Percentiles rank a stretch among this genome's conserved stretches.
Conservation (phyloP, 1,284 basidiomycete species). For the Sporisorium reilianum region DNA sequence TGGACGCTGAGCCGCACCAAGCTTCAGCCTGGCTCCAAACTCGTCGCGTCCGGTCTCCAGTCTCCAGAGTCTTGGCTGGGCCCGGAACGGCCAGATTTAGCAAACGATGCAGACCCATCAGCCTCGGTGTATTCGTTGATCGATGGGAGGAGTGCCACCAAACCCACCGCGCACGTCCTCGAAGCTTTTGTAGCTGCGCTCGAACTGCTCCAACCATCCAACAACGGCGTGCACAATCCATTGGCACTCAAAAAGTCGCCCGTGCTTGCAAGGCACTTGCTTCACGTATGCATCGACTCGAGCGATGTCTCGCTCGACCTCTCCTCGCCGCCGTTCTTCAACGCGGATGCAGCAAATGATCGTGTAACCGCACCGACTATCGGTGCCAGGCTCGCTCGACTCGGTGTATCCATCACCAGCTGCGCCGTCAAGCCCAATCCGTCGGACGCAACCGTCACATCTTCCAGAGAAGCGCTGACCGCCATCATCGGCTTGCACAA, state of each 20-base stretch:
- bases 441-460: background rate
- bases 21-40: conserved; percentile 32
- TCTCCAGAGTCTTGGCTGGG: conserved; percentile 29
- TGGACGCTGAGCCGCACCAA: conserved; percentile 28
- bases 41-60: conserved; percentile 28
- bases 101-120: conserved; percentile 13
- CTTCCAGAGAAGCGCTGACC: conserved; percentile 29
- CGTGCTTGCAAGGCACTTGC: conserved; percentile 42
- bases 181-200: conserved; percentile 46
- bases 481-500: conserved; percentile 42
- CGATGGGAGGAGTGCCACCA: conserved; percentile 18
- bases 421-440: conserved; percentile 32
- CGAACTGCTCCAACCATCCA: conserved; percentile 33
- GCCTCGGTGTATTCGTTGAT: conserved; percentile 15
- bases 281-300: conserved; percentile 39
- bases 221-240: conserved; percentile 29
- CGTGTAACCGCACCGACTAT: conserved; percentile 6
- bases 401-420: conserved; percentile 37
- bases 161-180: conserved; percentile 38
- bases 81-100: background rate
- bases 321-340: conserved; percentile 35
- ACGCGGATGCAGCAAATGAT: conserved; percentile 29
- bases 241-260: conserved; percentile 29
- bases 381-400: conserved; percentile 23
- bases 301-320: conserved; percentile 26